Evolutionary conservation across 768 basidiomycete species (phyloP), one percentile per base, ranked within the genome.

Genomic region (Agrocybe pediades): DNA sequence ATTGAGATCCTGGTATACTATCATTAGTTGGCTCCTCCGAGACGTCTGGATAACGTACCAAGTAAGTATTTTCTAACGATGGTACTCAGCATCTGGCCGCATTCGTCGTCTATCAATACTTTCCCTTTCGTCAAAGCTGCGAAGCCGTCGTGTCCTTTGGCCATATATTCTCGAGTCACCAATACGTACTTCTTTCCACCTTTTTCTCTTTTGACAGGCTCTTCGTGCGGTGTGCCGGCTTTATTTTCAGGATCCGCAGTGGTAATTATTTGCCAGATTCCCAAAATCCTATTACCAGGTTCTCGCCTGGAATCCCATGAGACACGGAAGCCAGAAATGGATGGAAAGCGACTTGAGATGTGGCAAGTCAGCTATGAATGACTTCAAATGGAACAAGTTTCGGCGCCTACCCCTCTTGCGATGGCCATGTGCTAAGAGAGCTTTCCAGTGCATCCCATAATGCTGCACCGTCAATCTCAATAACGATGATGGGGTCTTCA

Each of bases 141-240:
- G 68, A 85, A 97, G 0, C 94, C 94, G 61, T 95, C 93, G 58
- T 92, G 90, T 0, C 90, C 91, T 57, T 83, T 73, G 2, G 87
- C 84, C 87, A 95, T 80, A 62, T 95, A 97, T 51, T 92, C 82
- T 62, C 92, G 75, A n/a, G 91, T 93, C 27, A 95, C 86, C 25
- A 97, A 78, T 44, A 78, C 86, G 69, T 94, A 95, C 55, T 73
- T 85, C 60, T 78, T 75, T 1, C 83, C 84, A 2, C 73, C 76
- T 41, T 71, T 72, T 41, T 76, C 72, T 54, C 78, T 80, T 62
- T 74, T 72, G 60, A 95, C 75, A 17, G 74, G 74, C 41, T 85
- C 85, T 19, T 73, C 41, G 81, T 77, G 13, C 77, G 67, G n/a
- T 75, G 62, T 9, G 55, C 50, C 13, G 64, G 64, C 13, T 63